Percentiles rank a stretch among this genome's conserved stretches.
These are phyloP conservation scores for Epichloe sylvatica DNA, from an alignment of 2,329 filamentous ascomycete species.

Conservation along the genomic window DNA sequence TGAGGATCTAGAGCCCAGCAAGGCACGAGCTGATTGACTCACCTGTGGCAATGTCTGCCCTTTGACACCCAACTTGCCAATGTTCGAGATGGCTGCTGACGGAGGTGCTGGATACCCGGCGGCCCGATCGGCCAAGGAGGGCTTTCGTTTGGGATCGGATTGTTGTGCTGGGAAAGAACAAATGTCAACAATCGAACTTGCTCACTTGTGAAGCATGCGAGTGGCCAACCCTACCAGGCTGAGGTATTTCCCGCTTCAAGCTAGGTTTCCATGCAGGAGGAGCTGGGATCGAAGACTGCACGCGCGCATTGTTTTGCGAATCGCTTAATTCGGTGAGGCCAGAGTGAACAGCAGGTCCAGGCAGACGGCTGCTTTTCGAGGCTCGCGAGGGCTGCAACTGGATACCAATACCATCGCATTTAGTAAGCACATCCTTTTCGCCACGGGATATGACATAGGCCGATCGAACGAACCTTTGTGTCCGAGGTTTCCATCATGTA, in stretches of 20 bases:
- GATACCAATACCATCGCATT: background rate
- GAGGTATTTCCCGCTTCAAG: slow-evolving; percentile 37
- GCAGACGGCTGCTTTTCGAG: slow-evolving; percentile 20
- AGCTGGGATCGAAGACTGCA: slow-evolving; percentile 28
- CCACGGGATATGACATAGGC: background rate
- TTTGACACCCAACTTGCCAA: slow-evolving; percentile 28
- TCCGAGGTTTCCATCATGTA: slow-evolving; percentile 20
- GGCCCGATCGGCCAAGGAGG: slow-evolving; percentile 38
- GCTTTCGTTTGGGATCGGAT: slow-evolving; percentile 47
- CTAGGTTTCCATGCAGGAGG: slow-evolving; percentile 23
- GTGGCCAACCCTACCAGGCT: slow-evolving; percentile 22
- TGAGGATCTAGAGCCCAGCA: background rate
- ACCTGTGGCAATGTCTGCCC: slow-evolving; percentile 27
- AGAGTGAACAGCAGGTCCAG: slow-evolving; percentile 15
- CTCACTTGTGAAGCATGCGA: background rate
- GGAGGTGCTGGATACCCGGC: slow-evolving; percentile 32
- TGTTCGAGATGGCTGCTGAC: slow-evolving; percentile 16
- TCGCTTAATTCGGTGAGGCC: slow-evolving; percentile 41
- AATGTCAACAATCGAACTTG: slow-evolving; percentile 7
- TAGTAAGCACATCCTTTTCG: background rate
- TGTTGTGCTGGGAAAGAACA: slow-evolving; percentile 28
- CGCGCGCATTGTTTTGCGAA: slow-evolving; percentile 45
- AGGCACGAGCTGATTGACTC: background rate
- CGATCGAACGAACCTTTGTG: slow-evolving; percentile 14
- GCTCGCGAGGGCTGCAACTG: slow-evolving; percentile 14